phyloP scores from a whole-genome alignment of 2,329 filamentous ascomycete genomes.

The Colletotrichum sp. region DNA sequence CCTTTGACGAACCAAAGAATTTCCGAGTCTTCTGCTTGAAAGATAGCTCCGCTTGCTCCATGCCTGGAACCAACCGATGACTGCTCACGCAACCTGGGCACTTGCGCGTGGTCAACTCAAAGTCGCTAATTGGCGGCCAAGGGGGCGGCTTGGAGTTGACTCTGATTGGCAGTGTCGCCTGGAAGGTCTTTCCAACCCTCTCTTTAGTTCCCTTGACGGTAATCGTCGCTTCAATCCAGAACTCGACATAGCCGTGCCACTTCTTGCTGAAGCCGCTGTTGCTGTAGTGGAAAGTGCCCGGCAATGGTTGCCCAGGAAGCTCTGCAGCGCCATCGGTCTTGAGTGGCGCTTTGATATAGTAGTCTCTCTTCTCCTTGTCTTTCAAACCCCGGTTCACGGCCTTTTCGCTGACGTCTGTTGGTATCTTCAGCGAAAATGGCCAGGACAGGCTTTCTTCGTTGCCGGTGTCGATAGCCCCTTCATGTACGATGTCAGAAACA shows the following conservation, averaged over 20 bases:
- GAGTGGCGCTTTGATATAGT: background rate
- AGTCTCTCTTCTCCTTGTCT: background rate
- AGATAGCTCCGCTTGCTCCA: slow-evolving; percentile 29
- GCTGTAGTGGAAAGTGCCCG: slow-evolving; percentile 14
- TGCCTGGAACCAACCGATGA: background rate
- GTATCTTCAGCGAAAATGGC: background rate
- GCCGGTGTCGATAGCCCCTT: background rate
- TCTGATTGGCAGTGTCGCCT: background rate
- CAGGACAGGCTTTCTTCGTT: background rate
- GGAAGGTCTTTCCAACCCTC: slow-evolving; percentile 19
- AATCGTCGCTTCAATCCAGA: slow-evolving; percentile 34
- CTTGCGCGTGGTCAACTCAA: background rate
- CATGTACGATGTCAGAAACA: background rate
- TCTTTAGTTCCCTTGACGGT: slow-evolving; percentile 15
- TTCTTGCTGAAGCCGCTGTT: background rate
- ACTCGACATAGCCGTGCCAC: slow-evolving; percentile 35
- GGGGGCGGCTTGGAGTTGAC: background rate
- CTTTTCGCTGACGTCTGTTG: background rate
- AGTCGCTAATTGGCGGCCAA: background rate
- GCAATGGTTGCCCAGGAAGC: slow-evolving; percentile 17
- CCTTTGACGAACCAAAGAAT: slow-evolving; percentile 33
- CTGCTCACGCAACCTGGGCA: background rate
- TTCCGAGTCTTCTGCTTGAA: slow-evolving; percentile 35
- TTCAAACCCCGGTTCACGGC: background rate
- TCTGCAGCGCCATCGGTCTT: background rate